Percentiles rank a stretch among this genome's conserved stretches.
phyloP scores from a whole-genome alignment of 2,329 filamentous ascomycete species.

The Botrytis cinerea region DNA sequence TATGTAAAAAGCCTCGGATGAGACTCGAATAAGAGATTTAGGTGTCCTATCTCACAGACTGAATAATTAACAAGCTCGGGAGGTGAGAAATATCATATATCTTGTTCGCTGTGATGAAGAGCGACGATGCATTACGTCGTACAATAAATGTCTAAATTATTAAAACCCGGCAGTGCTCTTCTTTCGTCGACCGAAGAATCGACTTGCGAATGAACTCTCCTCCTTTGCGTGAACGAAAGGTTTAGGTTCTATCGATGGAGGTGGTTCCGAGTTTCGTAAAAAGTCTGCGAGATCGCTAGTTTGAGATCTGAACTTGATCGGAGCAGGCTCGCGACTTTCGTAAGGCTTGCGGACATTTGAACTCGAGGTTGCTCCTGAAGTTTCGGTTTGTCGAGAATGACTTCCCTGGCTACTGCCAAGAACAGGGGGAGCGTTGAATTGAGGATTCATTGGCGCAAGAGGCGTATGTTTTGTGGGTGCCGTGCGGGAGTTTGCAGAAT shows the following conservation, averaged over 20 bases:
- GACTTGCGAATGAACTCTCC: conserved; percentile 22
- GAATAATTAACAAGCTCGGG: background rate
- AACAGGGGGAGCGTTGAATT: conserved; percentile 55
- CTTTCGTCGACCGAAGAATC: conserved; percentile 24
- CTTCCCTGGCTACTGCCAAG: conserved; percentile 48
- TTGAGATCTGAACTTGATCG: conserved; percentile 33
- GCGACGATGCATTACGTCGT: background rate
- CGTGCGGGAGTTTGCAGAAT: conserved; percentile 34
- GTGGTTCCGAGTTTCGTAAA: conserved; percentile 46
- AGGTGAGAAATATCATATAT: background rate
- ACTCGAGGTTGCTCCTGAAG: conserved; percentile 26
- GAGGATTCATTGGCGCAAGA: conserved; percentile 36
- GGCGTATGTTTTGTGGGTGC: conserved; percentile 43
- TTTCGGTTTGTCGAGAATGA: conserved; percentile 34
- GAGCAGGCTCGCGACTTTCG: conserved; percentile 39
- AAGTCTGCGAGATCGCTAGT: conserved; percentile 75
- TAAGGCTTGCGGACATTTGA: conserved; percentile 54
- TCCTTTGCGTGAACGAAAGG: conserved; percentile 20
- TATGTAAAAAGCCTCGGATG: background rate
- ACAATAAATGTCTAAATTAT: background rate
- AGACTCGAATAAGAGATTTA: background rate
- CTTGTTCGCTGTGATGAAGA: background rate
- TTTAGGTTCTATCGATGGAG: conserved; percentile 21
- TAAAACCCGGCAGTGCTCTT: conserved; percentile 20
- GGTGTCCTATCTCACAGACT: background rate